phyloP scores from a whole-genome alignment of 345 rosid species.

The Eucalyptus pumila region DNA sequence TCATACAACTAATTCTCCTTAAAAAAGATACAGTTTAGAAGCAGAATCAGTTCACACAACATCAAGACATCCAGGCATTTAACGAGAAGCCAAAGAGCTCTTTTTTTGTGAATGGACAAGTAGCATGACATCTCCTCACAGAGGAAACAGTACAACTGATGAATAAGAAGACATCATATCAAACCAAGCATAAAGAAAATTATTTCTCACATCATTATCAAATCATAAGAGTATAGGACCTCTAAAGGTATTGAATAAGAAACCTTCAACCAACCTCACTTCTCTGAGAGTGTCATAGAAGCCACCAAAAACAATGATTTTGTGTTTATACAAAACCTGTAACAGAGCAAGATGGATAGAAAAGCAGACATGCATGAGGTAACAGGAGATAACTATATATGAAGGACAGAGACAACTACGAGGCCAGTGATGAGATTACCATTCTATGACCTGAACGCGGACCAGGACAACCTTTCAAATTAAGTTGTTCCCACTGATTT shows the following conservation, averaged over 20 bases:
- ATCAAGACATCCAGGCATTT: neutral
- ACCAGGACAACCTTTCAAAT: conserved; percentile 82
- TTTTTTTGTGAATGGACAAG: neutral
- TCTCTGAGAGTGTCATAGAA: conserved; percentile 97
- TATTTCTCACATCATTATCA: neutral
- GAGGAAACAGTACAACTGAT: neutral
- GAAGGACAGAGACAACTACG: neutral
- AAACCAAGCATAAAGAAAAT: neutral
- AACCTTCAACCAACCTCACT: conserved; percentile 70
- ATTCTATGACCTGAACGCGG: conserved; percentile 97
- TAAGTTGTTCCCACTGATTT: conserved; percentile 92
- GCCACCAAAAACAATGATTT: conserved; percentile 90
- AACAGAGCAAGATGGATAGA: neutral
- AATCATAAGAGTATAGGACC: neutral
- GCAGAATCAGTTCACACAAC: neutral
- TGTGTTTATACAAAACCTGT: conserved; percentile 94
- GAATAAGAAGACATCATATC: neutral
- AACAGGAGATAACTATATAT: neutral
- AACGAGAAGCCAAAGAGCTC: neutral
- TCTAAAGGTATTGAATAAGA: neutral
- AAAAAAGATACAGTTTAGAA: neutral
- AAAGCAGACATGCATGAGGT: neutral
- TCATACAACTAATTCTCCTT: neutral
- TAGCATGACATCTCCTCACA: neutral
- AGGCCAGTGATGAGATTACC: conserved; percentile 29